Evolutionary conservation across 768 basidiomycete species (phyloP), one percentile per base, ranked within the genome.

Genomic region (Sarcodon sp.): DNA sequence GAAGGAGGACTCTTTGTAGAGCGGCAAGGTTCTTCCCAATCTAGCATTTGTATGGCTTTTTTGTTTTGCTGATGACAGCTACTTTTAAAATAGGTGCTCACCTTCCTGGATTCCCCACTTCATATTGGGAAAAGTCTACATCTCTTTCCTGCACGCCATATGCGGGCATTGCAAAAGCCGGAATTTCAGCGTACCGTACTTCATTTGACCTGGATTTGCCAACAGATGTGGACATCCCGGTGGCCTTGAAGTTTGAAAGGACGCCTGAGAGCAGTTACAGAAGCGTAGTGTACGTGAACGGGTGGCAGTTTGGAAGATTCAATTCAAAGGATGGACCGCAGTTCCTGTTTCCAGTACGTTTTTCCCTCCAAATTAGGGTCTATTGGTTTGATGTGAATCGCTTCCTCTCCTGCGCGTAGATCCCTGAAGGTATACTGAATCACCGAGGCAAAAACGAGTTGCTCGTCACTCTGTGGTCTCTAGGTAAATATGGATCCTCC

Each of bases 1-100:
- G 63, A 63, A 50, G 63, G 63, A 3, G 63, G 64, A 12, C 47
- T 61, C 13, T 62, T 51, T 35, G 55, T 50, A 12, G 61, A 64
- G 49, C 54, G 60, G 11, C 37, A 44, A 33, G 62, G 63, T 50
- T 13, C 18, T 35, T 27, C 21, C 21, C 4, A 27, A 27, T 27
- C 21, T 27, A 27, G 21, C 4, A 3, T 27, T 27, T 16, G 45
- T 33, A 32, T 47, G 32, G 27, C 4, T 27, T 32, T 33, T 4
- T 13, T 11, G 39, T 16, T 6, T 31, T 45, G 11, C 12, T 35
- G 16, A 33, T 47, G 10, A 15, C 13, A 47, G 27, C 21, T 27
- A 27, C 13, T 33, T 16, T 5, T 43, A 18, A n/a, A 18, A 8
- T 38, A 54, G 56, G 57, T 11, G 58, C 55, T 36, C 57, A 61